Percentiles rank a stretch among this genome's conserved stretches.
Evolutionary conservation across 192 early-diverging fungal genomes (phyloP).

Genomic region (Umbelopsis vinacea): DNA sequence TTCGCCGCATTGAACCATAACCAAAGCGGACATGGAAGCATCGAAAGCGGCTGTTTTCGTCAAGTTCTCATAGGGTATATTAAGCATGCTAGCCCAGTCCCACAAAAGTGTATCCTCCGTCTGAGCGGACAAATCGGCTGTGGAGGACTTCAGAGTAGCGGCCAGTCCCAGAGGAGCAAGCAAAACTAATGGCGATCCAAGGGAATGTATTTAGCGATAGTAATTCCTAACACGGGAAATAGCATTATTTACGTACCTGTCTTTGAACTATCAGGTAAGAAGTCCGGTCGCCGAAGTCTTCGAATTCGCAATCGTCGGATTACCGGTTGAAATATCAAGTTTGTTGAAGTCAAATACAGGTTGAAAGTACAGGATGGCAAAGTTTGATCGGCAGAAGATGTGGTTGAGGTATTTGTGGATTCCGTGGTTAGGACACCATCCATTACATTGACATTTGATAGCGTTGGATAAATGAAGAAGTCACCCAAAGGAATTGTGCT

Average conservation of each 20-base stretch:
- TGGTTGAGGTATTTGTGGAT: background rate
- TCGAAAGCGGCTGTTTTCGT: background rate
- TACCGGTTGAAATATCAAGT: constrained; percentile 37
- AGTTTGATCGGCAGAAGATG: background rate
- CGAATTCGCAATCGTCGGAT: constrained; percentile 28
- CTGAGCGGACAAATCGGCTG: constrained; percentile 13
- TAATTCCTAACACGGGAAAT: background rate
- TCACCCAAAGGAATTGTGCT: constrained; percentile 36
- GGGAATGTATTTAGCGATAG: background rate
- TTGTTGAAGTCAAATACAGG: constrained; percentile 36
- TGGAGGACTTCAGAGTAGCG: background rate
- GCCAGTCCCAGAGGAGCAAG: constrained; percentile 4
- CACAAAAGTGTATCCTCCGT: constrained; percentile 25
- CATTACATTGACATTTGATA: constrained; percentile 3
- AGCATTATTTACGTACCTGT: background rate
- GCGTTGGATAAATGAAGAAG: constrained; percentile 28
- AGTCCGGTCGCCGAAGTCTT: constrained; percentile 10
- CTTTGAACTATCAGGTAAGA: background rate
- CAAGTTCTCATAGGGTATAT: constrained; percentile 26
- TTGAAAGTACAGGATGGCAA: constrained; percentile 37
- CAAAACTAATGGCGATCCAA: background rate
- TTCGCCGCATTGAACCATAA: constrained; percentile 3
- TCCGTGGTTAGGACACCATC: background rate
- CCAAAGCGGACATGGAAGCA: background rate
- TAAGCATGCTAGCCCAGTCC: constrained; percentile 29